These are phyloP conservation scores for Pisolithus thermaeus DNA, from an alignment of 1,284 basidiomycete species.

Conservation along the genomic window DNA sequence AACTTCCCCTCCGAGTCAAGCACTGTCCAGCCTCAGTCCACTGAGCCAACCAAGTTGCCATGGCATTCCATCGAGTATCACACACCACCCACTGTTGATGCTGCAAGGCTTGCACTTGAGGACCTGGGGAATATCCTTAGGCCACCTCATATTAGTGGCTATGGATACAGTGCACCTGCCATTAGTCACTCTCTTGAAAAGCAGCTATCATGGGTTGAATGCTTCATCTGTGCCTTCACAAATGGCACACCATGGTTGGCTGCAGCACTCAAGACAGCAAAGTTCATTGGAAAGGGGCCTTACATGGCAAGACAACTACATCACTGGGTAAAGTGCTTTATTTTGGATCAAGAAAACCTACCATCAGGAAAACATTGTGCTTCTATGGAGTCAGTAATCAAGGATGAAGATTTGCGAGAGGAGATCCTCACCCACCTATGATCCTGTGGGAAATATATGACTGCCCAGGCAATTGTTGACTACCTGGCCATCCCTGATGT, in stretches of 20 bases:
- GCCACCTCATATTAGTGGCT: neutral
- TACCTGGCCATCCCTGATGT: conserved; percentile 9
- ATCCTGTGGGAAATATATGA: conserved; percentile 24
- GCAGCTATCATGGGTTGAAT: neutral
- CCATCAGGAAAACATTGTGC: too few species aligned
- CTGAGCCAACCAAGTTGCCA: neutral
- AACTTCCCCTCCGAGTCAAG: neutral
- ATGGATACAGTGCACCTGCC: neutral
- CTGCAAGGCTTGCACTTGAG: too few species aligned
- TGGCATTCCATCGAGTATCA: neutral
- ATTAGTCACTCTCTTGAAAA: neutral
- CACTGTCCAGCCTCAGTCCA: neutral
- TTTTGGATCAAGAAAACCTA: neutral
- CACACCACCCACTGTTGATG: neutral
- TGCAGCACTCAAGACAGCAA: neutral
- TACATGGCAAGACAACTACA: neutral
- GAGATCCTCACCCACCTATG: conserved; percentile 16
- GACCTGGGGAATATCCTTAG: neutral
- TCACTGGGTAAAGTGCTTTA: neutral
- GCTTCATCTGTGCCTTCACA: neutral
- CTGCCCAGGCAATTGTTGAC: conserved; percentile 9
- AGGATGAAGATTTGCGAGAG: conserved; percentile 10
- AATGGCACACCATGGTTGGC: neutral
- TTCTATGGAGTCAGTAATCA: conserved; percentile 6
- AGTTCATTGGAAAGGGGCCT: neutral